Conservation (phyloP, 768 basidiomycete genomes). For the Tylopilus vinaceipallidus region DNA sequence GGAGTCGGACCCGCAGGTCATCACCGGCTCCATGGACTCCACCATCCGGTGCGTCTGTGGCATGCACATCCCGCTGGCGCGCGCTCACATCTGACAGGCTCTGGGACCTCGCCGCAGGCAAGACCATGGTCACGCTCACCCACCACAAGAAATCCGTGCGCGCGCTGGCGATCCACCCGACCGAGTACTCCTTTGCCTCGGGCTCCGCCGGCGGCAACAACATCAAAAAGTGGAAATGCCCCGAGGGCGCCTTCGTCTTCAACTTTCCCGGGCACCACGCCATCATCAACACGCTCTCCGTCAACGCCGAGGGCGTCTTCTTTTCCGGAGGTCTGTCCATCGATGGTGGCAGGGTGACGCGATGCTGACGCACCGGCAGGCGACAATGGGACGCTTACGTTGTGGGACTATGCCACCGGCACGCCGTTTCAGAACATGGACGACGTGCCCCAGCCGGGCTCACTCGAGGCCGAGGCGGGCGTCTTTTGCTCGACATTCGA, state of each 20-base stretch:
- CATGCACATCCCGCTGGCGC: neutral
- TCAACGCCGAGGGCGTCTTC: slow-evolving; percentile 94
- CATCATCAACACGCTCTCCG: slow-evolving; percentile 93
- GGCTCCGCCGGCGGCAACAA: slow-evolving; percentile 99
- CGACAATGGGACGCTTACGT: slow-evolving; percentile 86
- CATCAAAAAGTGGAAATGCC: slow-evolving; percentile 99
- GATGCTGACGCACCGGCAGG: slow-evolving; percentile 39
- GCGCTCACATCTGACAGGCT: slow-evolving; percentile 43
- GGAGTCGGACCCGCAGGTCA: slow-evolving; percentile 96
- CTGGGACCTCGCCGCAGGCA: slow-evolving; percentile 98
- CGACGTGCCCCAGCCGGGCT: slow-evolving; percentile 96
- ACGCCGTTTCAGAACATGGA: slow-evolving; percentile 93
- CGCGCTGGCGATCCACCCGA: slow-evolving; percentile 91
- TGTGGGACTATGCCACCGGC: slow-evolving; percentile 96
- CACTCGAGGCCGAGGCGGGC: slow-evolving; percentile 94
- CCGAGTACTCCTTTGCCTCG: slow-evolving; percentile 94
- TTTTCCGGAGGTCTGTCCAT: slow-evolving; percentile 99
- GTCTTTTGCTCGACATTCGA: slow-evolving; percentile 98
- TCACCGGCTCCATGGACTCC: slow-evolving; percentile 98
- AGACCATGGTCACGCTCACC: slow-evolving; percentile 94
- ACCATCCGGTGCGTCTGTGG: slow-evolving; percentile 69
- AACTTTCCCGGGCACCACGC: slow-evolving; percentile 97
- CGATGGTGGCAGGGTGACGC: too few relatives aligned
- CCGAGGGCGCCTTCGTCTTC: slow-evolving; percentile 92
- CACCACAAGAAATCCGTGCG: slow-evolving; percentile 99